These are phyloP conservation scores for Spergularia bocconei DNA, from an alignment of 148 eudicot species.

Conservation along the genomic window DNA sequence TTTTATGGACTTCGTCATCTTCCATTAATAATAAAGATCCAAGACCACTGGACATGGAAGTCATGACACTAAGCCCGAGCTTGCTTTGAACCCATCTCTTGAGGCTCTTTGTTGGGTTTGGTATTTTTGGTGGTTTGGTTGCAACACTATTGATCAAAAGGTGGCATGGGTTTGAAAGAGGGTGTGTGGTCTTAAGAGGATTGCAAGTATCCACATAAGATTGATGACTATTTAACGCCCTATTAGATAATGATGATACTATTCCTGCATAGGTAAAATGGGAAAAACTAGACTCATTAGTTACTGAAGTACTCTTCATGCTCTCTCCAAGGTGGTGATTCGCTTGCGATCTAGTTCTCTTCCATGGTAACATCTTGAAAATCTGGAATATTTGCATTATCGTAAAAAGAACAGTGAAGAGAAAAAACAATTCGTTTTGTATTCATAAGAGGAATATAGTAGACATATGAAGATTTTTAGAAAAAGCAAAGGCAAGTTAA, in stretches of 20 bases:
- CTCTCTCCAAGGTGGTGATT: not conserved
- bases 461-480: too few species aligned
- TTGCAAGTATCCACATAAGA: not conserved
- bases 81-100: constrained; percentile 10
- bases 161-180: too few species aligned
- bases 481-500: too few species aligned
- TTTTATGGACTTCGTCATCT: not conserved
- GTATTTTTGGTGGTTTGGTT: not conserved
- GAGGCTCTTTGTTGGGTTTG: constrained; percentile 8
- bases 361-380: constrained; percentile 15
- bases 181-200: too few species aligned
- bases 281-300: not conserved
- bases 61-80: not conserved
- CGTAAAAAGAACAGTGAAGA: not conserved
- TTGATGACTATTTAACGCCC: constrained; percentile 4
- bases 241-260: not conserved
- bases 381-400: not conserved
- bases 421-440: not conserved
- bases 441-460: too few species aligned
- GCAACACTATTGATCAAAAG: not conserved
- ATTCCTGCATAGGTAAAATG: not conserved
- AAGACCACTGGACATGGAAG: not conserved
- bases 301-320: not conserved
- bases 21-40: not conserved
- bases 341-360: constrained; percentile 16